Evolutionary conservation across 2,329 filamentous ascomycete genomes (phyloP), one percentile per base, ranked within the genome.

Genomic region (Calonectria pseudoreteaudii): DNA sequence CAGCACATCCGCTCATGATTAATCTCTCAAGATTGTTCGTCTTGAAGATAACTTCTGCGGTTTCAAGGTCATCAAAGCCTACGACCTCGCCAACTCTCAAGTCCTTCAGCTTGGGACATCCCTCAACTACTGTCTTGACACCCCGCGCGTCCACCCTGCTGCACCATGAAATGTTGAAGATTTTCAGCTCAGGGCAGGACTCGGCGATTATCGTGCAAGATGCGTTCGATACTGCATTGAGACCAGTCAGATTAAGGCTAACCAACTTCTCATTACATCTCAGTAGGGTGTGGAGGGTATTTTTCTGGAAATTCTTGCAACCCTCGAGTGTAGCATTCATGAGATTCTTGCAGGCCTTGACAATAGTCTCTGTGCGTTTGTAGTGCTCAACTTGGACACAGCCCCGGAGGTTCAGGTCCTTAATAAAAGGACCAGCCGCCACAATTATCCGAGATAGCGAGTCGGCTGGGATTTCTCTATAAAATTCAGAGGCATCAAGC

Each of bases 141-240:
- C 95, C 96, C 16, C 90, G 88, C 11, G 94, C 93, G 80, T 97
- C 93, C 81, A 98, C 92, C 74, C 95, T 93, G 77, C 92, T 93
- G 86, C 97, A 99, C 95, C 96, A 98, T 0, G 95, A 98, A 26
- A 98, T 91, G 80, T 98, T 97, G 77, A 98, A 89, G 70, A 91
- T 89, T 83, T 98, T 93, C n/a, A 99, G 88, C 64, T 93, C 92
- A 1, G 93, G 92, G 80, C 96, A 98, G 49, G 93, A 93, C 68
- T 93, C 89, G 0, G 94, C 93, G 73, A 99, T 93, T 73, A 97
- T 95, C 81, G 93, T 94, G 91, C 97, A 96, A 0, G 95, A 94
- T 28, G 91, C 91, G 82, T 98, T 98, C 36, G 93, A 95, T 18
- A 96, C 94, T 16, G 93, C 93, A 2, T 91, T 87, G 74, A 98